Evolutionary conservation across 1,284 basidiomycete species (phyloP), one percentile per base, ranked within the genome.

Genomic region (Pisolithus thermaeus): DNA sequence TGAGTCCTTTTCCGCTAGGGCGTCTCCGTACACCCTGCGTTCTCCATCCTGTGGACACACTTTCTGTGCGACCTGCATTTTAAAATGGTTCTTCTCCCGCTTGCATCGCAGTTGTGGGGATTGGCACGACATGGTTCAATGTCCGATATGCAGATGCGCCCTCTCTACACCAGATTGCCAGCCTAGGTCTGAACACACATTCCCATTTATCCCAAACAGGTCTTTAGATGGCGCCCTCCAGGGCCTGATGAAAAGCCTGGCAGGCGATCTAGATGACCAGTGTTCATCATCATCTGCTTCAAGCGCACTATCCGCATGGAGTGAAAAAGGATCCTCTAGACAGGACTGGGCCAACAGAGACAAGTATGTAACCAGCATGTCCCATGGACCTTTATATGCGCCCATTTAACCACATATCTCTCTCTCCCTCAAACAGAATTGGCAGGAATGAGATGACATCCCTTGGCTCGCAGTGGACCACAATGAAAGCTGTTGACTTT

Each of bases 41-140:
- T 74, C 81, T 7, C 71, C 70, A 20, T 64, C 68, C 42, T 86
- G 83, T 54, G 84, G 84, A 2, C 83, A 86, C 58, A 75, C 81
- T 1, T 86, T 81, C 61, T 84, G 82, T 61, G 76, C 78, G 20
- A 66, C 80, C 32, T 85, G 82, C 63, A 78, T 83, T 53, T 62
- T 85, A 22, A 79, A 79, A 59, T 83, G 81, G 79, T 79, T 79
- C 65, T 85, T 85, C 68, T 79, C 81, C 53, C 75, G 77, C 44
- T 66, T 84, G 36, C 81, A 83, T 63, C 68, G 68, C 47, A 70
- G 69, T 1, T 85, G 84, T 58, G 81, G 81, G 35, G 67, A 70
- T 35, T 87, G 83, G 83, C 83, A 85, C 56, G 77, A 83, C 58
- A 64, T 73, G 7, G 79, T 84, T 38, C 77, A 80, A 56, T 86